phyloP scores from a whole-genome alignment of 768 basidiomycete species.

The Macrocybe gigantea region DNA sequence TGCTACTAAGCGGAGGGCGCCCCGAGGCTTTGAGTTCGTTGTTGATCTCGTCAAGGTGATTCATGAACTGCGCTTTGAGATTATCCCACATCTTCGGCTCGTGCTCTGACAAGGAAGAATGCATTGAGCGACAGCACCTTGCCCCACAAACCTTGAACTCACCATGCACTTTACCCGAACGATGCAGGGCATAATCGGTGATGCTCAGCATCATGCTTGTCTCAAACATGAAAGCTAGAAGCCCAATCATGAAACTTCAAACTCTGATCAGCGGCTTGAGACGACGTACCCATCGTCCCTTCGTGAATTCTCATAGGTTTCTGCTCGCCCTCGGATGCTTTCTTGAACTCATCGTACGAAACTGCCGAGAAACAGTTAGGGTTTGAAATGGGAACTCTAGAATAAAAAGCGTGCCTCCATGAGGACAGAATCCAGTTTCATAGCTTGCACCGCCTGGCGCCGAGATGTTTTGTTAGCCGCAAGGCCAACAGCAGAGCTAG shows the following conservation, averaged over 20 bases:
- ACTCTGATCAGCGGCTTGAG: background rate
- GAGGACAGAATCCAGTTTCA: constrained; percentile 60
- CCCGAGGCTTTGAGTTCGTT: background rate
- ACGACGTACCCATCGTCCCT: constrained; percentile 42
- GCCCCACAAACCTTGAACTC: background rate
- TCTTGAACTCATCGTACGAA: constrained; percentile 55
- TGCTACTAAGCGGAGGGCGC: too few relatives aligned
- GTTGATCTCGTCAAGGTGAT: background rate
- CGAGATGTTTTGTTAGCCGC: background rate
- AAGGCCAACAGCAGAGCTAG: background rate
- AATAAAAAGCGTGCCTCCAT: constrained; percentile 39
- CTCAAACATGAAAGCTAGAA: constrained; percentile 58
- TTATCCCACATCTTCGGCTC: constrained; percentile 1
- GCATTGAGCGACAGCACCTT: background rate
- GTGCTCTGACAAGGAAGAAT: background rate
- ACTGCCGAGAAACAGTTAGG: constrained; percentile 22
- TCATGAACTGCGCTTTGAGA: background rate
- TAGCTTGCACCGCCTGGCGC: constrained; percentile 45
- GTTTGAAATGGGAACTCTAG: too few relatives aligned
- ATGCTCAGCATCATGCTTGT: constrained; percentile 57
- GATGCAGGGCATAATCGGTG: constrained; percentile 59
- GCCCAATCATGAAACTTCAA: background rate
- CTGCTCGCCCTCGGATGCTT: constrained; percentile 47
- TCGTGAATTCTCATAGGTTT: constrained; percentile 45
- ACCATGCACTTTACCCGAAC: constrained; percentile 28